Base-by-base conservation (phyloP, 331 rosid genomes). In the Phaseolus coccineus region DNA sequence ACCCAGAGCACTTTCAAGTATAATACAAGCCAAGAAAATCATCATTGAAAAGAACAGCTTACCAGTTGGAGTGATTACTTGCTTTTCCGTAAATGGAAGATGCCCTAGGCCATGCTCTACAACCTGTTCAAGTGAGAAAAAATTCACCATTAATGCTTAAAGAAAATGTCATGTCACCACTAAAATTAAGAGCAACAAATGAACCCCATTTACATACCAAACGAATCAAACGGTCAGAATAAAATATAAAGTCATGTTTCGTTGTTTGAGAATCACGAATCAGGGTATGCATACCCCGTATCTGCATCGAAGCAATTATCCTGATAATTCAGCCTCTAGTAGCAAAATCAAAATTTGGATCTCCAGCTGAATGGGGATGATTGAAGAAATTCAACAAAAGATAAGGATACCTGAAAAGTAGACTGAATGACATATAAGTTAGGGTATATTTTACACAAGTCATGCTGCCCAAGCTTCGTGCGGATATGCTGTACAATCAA, bases 91-190 rank as follows among this genome's bases (percentile, higher is more conserved):
- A 80, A 95, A 95, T 63, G 99, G 99, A 69, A 95, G 88, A 86
- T 95, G 97, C 35, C 99, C 99, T 77, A 93, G 86, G 79, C 99
- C 99, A 83, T 95, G 98, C 51, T 95, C 99, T 82, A 95, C 99
- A 80, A 95, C 99, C 99, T 95, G 80, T 82, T 81, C 79, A 86
- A 86, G 79, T 61, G 75, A 55, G 72, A 51, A 22, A 85, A 71
- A 30, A 28, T 66, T 84, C 57, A 66, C 69, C 70, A 77, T 59
- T 47, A 80, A 39, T 33, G 59, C 55, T 27, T n/a, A 33, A 71
- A 76, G 52, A 69, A 83, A 73, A 75, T 46, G 76, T 1, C 67
- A 51, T 50, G 53, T 63, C 69, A 30, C 69, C 69, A 82, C 44
- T 22, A 48, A 77, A 71, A 47, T 59, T 63, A 78, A 51, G 61